Evolutionary conservation across 2,329 filamentous ascomycete genomes (phyloP).

Genomic region (Penicillium sp.): DNA sequence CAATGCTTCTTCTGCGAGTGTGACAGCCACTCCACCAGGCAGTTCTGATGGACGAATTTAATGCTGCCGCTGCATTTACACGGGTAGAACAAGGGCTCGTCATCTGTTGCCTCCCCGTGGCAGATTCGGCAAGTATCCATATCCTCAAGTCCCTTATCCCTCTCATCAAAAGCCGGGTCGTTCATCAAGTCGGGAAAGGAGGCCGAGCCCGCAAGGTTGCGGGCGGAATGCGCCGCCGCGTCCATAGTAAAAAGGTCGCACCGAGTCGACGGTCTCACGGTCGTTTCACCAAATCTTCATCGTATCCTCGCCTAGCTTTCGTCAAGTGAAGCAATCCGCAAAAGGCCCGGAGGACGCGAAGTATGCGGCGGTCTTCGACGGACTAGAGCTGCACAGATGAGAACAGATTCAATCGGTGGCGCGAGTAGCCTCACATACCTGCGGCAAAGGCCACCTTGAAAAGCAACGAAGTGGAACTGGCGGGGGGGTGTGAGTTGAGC

Average conservation of each 20-base stretch:
- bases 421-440: too few species aligned
- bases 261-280: conserved; percentile 19
- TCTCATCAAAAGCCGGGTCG: conserved; percentile 50
- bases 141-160: conserved; percentile 48
- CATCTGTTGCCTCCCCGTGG: conserved; percentile 74
- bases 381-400: too few species aligned
- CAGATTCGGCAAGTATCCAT: conserved; percentile 95
- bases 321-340: too few species aligned
- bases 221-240: conserved; percentile 22
- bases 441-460: too few species aligned
- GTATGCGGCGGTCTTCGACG: too few species aligned
- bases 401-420: too few species aligned
- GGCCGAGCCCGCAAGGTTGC: conserved; percentile 18
- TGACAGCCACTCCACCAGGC: conserved; percentile 96
- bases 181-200: conserved; percentile 56
- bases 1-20: conserved; percentile 99
- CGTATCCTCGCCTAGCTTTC: too few species aligned
- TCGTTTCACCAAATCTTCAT: conserved; percentile 23
- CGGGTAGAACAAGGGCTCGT: conserved; percentile 90
- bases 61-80: conserved; percentile 99
- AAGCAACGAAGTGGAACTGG: too few species aligned
- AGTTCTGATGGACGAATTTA: conserved; percentile 97
- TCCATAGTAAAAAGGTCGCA: conserved; percentile 28
- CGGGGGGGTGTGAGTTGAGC: too few species aligned
- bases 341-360: too few species aligned